phyloP scores from a whole-genome alignment of 192 early-diverging fungal species.

The Umbelopsis vinacea region DNA sequence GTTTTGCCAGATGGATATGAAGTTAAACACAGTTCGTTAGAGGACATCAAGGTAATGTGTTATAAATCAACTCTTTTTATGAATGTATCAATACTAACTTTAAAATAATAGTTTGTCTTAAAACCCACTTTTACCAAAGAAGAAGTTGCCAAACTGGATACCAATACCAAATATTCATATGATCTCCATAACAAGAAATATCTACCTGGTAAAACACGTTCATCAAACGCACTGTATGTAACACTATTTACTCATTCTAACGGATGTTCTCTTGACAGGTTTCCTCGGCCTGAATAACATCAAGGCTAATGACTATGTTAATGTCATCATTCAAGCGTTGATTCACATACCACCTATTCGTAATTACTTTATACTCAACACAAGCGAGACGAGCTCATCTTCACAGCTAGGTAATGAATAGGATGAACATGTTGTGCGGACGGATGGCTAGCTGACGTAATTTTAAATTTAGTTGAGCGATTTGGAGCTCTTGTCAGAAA shows the following conservation, averaged over 20 bases:
- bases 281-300: conserved; percentile 95
- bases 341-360: conserved; percentile 87
- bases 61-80: background rate
- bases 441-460: background rate
- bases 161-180: conserved; percentile 56
- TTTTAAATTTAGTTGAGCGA: conserved; percentile 60
- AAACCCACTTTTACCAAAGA: conserved; percentile 76
- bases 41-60: conserved; percentile 84
- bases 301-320: conserved; percentile 95
- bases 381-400: conserved; percentile 45
- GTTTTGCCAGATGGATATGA: conserved; percentile 95
- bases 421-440: background rate
- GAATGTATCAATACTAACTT: background rate
- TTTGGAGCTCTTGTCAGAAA: conserved; percentile 83
- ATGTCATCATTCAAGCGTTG: conserved; percentile 87
- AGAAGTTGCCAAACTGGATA: conserved; percentile 74
- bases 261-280: conserved; percentile 43
- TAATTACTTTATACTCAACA: conserved; percentile 76
- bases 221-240: too few species aligned
- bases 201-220: conserved; percentile 62
- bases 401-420: conserved; percentile 53
- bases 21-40: conserved; percentile 80
- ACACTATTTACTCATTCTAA: background rate
- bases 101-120: conserved; percentile 69
- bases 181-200: conserved; percentile 89